Evolutionary conservation across 2,329 filamentous ascomycete species (phyloP).

Genomic region (Aspergillus sp.): DNA sequence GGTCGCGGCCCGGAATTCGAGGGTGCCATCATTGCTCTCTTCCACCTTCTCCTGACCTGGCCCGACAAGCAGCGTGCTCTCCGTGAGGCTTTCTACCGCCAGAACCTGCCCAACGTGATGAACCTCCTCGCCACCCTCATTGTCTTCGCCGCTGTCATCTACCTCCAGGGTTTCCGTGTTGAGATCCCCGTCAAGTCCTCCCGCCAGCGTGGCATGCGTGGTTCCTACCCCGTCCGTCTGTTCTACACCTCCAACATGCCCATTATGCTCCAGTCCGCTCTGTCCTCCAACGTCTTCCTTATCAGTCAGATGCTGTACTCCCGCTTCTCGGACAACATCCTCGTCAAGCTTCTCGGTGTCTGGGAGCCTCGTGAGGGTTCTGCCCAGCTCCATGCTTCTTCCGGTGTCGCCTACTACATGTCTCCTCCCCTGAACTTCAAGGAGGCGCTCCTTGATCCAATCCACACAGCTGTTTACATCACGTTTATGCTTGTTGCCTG

Average conservation of each 20-base stretch:
- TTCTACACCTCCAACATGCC: constrained; percentile 99
- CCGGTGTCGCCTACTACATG: constrained; percentile 99
- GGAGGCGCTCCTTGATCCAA: constrained; percentile 93
- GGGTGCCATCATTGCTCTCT: constrained; percentile 95
- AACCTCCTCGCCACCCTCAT: constrained; percentile 91
- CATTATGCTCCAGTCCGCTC: constrained; percentile 98
- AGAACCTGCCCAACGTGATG: constrained; percentile 99
- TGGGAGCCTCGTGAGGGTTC: constrained; percentile 97
- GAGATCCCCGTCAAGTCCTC: constrained; percentile 99
- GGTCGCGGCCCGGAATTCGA: constrained; percentile 98
- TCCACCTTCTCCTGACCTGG: constrained; percentile 98
- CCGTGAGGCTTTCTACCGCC: constrained; percentile 97
- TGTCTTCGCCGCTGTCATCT: constrained; percentile 97
- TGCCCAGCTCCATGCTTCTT: constrained; percentile 90
- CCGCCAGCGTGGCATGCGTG: constrained; percentile 97
- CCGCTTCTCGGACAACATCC: constrained; percentile 97
- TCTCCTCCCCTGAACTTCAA: constrained; percentile 97
- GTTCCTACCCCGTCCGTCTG: constrained; percentile 95
- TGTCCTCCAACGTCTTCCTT: constrained; percentile 98
- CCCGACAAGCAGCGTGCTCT: constrained; percentile 98
- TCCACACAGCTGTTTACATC: constrained; percentile 95
- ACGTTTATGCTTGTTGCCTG: constrained; percentile 98
- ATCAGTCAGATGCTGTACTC: constrained; percentile 99
- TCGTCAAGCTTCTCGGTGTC: constrained; percentile 95
- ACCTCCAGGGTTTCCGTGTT: constrained; percentile 98